Percentiles rank a stretch among this genome's conserved stretches.
phyloP scores from a whole-genome alignment of 2,329 filamentous ascomycete genomes.

The Calonectria pseudoturangicola region DNA sequence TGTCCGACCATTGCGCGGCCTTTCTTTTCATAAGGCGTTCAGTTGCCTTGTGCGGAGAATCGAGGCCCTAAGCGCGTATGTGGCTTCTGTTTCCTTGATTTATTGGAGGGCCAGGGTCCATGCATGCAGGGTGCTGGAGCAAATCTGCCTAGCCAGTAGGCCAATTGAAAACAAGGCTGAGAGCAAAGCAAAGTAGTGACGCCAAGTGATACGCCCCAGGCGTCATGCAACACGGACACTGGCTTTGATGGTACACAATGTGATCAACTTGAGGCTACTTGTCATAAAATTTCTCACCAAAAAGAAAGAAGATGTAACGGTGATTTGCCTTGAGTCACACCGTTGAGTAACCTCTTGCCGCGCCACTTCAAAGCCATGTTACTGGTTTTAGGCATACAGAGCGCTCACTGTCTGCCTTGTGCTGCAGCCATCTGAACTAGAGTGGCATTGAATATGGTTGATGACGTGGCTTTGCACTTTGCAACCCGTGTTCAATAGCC shows the following conservation, averaged over 20 bases:
- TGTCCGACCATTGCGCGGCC: not conserved
- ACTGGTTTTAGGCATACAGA: not conserved
- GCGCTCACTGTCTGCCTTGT: not conserved
- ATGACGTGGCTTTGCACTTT: constrained; percentile 15
- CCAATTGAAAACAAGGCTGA: not conserved
- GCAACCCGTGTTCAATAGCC: not conserved
- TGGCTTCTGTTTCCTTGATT: not conserved
- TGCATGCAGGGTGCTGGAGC: not conserved
- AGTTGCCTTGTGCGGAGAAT: not conserved
- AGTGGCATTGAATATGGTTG: not conserved
- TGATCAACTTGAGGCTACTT: not conserved
- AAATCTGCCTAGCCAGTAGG: constrained; percentile 6
- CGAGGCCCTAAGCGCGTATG: not conserved
- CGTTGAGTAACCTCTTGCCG: not conserved
- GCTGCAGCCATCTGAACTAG: not conserved
- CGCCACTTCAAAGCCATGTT: not conserved
- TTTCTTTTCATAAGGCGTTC: not conserved
- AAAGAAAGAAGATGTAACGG: not conserved
- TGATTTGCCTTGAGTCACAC: no score
- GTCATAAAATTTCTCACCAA: not conserved
- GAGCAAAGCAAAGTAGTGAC: not conserved
- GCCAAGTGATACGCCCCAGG: not conserved
- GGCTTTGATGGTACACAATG: not conserved
- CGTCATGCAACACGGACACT: not conserved
- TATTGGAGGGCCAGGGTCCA: constrained; percentile 4